These are phyloP conservation scores for Sporothrix protearum DNA, from an alignment of 2,329 filamentous ascomycete genomes.

Conservation along the genomic window DNA sequence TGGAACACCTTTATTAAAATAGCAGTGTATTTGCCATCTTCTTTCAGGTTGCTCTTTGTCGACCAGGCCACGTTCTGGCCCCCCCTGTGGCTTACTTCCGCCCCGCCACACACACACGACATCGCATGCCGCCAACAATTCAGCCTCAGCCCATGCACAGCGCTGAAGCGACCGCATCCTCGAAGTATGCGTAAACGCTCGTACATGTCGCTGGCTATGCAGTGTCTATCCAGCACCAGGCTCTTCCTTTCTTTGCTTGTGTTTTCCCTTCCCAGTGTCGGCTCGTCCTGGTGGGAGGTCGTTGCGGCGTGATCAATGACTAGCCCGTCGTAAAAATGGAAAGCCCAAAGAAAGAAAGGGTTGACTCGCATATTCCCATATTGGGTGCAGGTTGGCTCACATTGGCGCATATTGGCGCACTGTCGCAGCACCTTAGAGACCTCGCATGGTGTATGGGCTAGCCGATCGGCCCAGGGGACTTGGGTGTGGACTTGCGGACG, in stretches of 20 bases:
- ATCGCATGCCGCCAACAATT: background rate
- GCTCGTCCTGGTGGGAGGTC: background rate
- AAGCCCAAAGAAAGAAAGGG: background rate
- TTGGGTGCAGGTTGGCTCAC: background rate
- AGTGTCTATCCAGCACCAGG: too few species aligned
- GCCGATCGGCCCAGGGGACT: conserved; percentile 9
- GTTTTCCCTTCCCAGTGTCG: background rate
- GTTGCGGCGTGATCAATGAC: conserved; percentile 1
- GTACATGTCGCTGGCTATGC: too few species aligned
- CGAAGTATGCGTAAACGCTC: background rate
- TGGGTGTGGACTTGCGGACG: background rate
- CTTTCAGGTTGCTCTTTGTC: background rate
- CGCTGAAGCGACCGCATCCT: background rate
- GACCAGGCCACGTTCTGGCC: background rate
- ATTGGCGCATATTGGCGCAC: background rate
- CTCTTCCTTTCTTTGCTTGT: background rate
- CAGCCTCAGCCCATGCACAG: background rate
- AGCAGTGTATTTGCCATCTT: background rate
- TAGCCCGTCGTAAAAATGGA: background rate
- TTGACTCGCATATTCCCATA: conserved; percentile 1
- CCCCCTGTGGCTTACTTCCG: background rate
- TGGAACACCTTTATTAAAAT: background rate
- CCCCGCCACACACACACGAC: conserved; percentile 5
- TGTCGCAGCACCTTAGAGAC: background rate
- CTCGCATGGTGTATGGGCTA: conserved; percentile 1